Base-by-base conservation (phyloP, 495 filamentous ascomycete species). In the Pseudoneurospora amorphoporcata region DNA sequence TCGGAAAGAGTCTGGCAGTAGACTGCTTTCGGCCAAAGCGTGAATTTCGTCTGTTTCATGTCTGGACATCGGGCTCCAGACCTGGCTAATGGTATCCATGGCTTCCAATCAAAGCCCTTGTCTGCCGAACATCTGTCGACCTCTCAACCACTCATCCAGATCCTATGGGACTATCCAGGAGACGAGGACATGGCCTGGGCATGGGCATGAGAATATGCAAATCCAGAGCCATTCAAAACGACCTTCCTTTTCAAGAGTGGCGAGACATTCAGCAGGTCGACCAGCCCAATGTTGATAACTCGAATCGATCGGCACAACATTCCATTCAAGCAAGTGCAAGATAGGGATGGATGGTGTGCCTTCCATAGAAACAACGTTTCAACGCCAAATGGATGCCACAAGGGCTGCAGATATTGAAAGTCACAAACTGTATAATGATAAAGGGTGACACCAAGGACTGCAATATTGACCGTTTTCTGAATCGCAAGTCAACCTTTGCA, bases 21-120 rank as follows among this genome's bases (percentile, higher is more conserved):
- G 69, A 72, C 74, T 68, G 68, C 72, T 78, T 78, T 75, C 17
- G 47, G 71, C 72, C 73, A 74, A 71, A 61, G 71, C 70, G 71
- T 72, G 45, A 77, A 74, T 75, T 75, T 81, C 79, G 80, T 78
- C 78, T 82, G 80, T 84, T 83, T 83, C 81, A 82, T 77, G 73
- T 80, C 73, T 73, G 71, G 71, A 76, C 72, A 73, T 72, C 79
- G 76, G 74, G 73, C 70, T 68, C 39, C 32, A 69, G 68, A 41
- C 69, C 72, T 69, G 74, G 72, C 80, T 80, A 83, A 83, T 83
- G 68, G 71, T 71, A 74, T 37, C 73, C 70, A 69, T 61, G 53
- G 53, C 53, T 61, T 61, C 53, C 53, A 61, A 35, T 35, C 53
- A 61, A 61, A 61, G 53, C 29, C 53, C 8, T 42, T 69, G 69